Base-by-base conservation (phyloP, 306 rosid genomes). In the Comarum palustre region DNA sequence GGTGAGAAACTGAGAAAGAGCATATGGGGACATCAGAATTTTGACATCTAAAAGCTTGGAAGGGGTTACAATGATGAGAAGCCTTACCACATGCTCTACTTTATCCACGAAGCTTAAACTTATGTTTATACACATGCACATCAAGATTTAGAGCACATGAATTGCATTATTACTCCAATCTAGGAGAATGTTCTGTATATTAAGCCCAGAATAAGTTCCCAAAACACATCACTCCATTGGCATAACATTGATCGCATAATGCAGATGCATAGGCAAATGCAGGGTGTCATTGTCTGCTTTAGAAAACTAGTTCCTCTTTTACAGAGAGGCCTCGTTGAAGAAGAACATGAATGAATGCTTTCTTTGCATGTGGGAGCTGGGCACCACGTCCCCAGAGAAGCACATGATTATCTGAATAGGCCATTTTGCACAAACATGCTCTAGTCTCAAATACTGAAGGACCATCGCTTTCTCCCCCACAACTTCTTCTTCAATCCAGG, bases 341-440 rank as follows among this genome's bases (percentile, higher is more conserved):
- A 80, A 41, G 84, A 80, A 80, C 81, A 78, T 84, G 81, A 73
- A 69, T 24, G 57, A 34, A 68, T 69, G 80, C 74, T 58, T 13
- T 15, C 57, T 32, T 73, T 77, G 83, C 92, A 86, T 90, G 90
- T 87, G 92, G 67, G 76, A 73, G 66, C 42, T 61, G 71, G 68
- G 72, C 47, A 59, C 74, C 66, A 55, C 12, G 48, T 63, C 81
- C 52, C 14, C 86, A 73, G 83, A 70, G 82, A 29, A 68, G 90
- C 92, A 87, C 90, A 81, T 84, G 90, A 69, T 36, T 52, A n/a
- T 69, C 29, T 4, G 25, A 71, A 78, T 34, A 50, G 45, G 77
- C 66, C 76, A 61, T 73, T 52, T 65, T 25, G 42, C 46, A 24
- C 9, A 51, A 52, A 61, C 80, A 75, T 80, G 77, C 59, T 74